Evolutionary conservation across 495 filamentous ascomycete species (phyloP).

Genomic region (Aspergillus cavernicola): DNA sequence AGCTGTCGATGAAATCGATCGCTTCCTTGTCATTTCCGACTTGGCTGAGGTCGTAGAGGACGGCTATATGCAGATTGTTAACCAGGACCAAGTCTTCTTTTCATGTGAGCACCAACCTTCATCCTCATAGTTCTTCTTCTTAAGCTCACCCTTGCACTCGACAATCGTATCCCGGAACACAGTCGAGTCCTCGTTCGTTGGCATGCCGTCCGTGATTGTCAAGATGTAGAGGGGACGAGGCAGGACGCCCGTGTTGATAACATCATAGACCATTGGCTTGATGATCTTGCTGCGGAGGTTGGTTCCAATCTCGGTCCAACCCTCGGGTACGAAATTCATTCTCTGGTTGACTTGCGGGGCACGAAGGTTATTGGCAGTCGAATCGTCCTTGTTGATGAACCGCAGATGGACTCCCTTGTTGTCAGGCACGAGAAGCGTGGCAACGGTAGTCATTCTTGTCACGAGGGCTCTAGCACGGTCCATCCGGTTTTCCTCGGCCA

Average conservation of each 20-base stretch:
- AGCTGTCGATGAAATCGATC: not conserved
- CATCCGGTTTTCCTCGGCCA: not conserved
- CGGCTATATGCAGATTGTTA: not conserved
- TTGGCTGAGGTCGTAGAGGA: not conserved
- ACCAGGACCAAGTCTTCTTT: not conserved
- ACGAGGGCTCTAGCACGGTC: not conserved
- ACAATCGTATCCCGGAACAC: not conserved
- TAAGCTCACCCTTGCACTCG: not conserved
- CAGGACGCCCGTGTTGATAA: not conserved
- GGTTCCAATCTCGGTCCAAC: not conserved
- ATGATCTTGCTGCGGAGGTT: not conserved
- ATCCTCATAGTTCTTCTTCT: not conserved
- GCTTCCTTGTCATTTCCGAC: not conserved
- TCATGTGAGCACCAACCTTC: not conserved
- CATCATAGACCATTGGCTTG: not conserved
- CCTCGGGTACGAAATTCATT: not conserved
- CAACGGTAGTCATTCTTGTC: not conserved
- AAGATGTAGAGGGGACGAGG: not conserved
- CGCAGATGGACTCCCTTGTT: not conserved
- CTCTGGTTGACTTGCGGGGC: not conserved
- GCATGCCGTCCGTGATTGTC: not conserved
- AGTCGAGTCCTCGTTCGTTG: not conserved
- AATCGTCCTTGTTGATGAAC: constrained; percentile 3
- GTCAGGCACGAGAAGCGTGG: not conserved
- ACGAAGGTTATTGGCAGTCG: not conserved